Conservation (phyloP, 371 early-diverging fungal genomes). For the Paramicrosporidium saccamoebae region DNA sequence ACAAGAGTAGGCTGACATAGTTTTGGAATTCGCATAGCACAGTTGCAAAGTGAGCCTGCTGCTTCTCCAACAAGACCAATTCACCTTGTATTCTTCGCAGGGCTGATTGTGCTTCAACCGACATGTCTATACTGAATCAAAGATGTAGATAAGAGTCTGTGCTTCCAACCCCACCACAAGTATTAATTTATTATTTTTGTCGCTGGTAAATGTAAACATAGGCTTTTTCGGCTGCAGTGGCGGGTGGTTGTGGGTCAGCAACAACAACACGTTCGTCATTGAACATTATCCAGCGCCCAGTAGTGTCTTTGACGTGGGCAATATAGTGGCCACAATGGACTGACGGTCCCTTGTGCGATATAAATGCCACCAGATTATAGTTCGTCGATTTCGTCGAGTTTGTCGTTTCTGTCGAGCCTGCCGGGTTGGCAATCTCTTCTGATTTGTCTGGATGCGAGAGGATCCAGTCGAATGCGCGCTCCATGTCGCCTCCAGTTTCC, state of each 20-base stretch:
- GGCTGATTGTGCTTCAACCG: no score
- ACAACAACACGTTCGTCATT: constrained; percentile 77
- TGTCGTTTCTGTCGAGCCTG: constrained; percentile 3
- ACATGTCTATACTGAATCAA: no score
- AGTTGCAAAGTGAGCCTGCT: no score
- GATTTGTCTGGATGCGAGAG: constrained; percentile 49
- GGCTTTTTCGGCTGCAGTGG: constrained; percentile 25
- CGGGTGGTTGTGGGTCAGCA: no score
- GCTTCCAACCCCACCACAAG: no score
- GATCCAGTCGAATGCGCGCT: constrained; percentile 78
- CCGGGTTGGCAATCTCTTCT: constrained; percentile 6
- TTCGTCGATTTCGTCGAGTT: constrained; percentile 12
- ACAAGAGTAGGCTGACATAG: no score
- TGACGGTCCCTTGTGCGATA: constrained; percentile 87
- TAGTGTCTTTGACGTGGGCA: constrained; percentile 24
- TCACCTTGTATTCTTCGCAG: no score
- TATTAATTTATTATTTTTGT: neutral
- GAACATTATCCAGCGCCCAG: constrained; percentile 41
- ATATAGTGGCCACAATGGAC: constrained; percentile 89
- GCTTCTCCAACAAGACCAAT: no score
- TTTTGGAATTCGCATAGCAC: no score
- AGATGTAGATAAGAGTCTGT: no score
- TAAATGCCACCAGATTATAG: constrained; percentile 39
- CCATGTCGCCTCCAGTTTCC: constrained; percentile 42
- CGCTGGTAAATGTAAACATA: constrained; percentile 27